Base-by-base conservation (phyloP, 352 stramenopile genomes). In the Phytophthora meadii region DNA sequence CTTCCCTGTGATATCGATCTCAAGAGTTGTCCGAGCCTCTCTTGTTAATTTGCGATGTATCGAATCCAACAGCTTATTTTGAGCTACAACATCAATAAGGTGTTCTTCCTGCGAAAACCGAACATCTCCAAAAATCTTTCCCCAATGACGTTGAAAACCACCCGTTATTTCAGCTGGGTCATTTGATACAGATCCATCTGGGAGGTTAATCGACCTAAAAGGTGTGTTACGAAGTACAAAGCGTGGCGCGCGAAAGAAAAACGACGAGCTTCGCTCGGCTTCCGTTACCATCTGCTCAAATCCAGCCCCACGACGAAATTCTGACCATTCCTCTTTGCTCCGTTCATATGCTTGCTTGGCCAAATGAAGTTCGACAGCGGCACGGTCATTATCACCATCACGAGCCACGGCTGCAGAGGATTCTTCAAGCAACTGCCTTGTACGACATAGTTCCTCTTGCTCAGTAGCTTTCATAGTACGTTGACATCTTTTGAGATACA, bases 251-350 rank as follows among this genome's bases (percentile, higher is more conserved):
- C 54, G 54, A 32, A 61, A 61, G 28, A 61, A 61, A 10, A 22
- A 17, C 5, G n/a, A 14, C 5, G 42, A 61, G 11, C 30, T 46
- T 8, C 27, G 17, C 12, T 61, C 30, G 5, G 28, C 8, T 3
- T 25, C 54, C 11, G 42, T 61, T 9, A 61, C 54, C 9, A 42
- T 39, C 2, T 51, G 41, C 12, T 61, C 54, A 46, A 61, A 53
- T 1, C 53, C 41, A 32, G 14, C 11, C 12, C 5, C 12, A 17
- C 30, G 22, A 7, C 42, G 40, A 19, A 61, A 45, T 25, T 36
- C 17, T 14, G 17, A 3, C n/a, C 27, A 51, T 34, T 52, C 28
- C 11, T 61, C 28, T 25, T 47, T 61, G 19, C 53, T 39, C 14
- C 27, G 12, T 2, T 11, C 10, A 11, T 61, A 61, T 19, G 30